Conservation (phyloP, 345 rosid genomes). For the Trapa incisa region DNA sequence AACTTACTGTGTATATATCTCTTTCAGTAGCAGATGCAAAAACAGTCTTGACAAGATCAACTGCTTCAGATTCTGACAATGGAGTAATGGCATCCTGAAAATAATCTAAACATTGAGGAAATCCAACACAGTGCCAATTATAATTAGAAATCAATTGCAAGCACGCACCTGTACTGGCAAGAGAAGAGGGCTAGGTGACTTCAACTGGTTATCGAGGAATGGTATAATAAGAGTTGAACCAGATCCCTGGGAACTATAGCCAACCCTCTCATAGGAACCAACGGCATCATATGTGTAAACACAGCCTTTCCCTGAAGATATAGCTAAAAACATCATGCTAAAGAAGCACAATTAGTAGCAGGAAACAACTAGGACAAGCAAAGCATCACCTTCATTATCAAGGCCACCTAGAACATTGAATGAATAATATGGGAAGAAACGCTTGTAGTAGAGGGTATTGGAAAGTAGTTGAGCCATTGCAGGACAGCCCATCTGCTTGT, state of each 20-base stretch:
- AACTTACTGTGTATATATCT: constrained; percentile 87
- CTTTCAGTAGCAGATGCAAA: constrained; percentile 97
- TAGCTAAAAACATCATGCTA: neutral
- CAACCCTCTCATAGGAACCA: constrained; percentile 97
- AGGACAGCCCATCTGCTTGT: constrained; percentile 95
- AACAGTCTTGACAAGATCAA: constrained; percentile 80
- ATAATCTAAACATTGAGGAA: neutral
- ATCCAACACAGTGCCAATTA: neutral
- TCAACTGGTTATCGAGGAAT: constrained; percentile 89
- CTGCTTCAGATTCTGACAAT: constrained; percentile 72
- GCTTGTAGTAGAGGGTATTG: constrained; percentile 91
- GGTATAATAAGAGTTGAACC: constrained; percentile 92
- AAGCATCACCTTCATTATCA: constrained; percentile 63
- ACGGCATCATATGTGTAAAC: constrained; percentile 96
- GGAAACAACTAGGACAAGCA: neutral
- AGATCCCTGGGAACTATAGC: constrained; percentile 90
- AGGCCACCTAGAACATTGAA: constrained; percentile 95
- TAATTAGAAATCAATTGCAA: neutral
- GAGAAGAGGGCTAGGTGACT: constrained; percentile 92
- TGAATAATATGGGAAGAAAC: constrained; percentile 93
- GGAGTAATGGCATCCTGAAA: constrained; percentile 89
- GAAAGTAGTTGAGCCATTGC: constrained; percentile 96
- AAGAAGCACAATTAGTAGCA: neutral
- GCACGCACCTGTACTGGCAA: constrained; percentile 45
- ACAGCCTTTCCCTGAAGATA: constrained; percentile 68